Base-by-base conservation (phyloP, 2,329 filamentous ascomycete species). In the Scortechinia acanthostroma region DNA sequence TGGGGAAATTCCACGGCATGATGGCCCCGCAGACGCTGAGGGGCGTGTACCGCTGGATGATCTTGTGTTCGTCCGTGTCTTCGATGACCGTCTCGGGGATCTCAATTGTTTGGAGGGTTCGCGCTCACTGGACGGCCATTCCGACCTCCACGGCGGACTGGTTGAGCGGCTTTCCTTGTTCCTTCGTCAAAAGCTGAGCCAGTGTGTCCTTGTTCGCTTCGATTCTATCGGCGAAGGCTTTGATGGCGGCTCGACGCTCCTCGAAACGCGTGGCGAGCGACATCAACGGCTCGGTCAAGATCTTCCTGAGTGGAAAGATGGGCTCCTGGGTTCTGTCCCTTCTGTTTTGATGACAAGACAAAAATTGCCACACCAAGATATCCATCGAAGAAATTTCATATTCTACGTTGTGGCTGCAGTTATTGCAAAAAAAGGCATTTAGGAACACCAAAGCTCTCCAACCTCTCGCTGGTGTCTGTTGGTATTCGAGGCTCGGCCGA, bases 1-100 rank as follows among this genome's bases (percentile, higher is more conserved):
- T 56, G 3, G 77, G 77, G 48, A 73, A 75, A 52, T 79, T 79
- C 73, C 74, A 78, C 0, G 74, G 73, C 1, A 74, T 60, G 22
- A 78, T 76, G 14, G 63, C 74, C 2, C 59, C 69, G 3, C 55
- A 57, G 2, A 72, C 63, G 1, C 70, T 70, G 17, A 73, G 53
- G 1, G 69, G 69, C 1, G 54, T 55, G 49, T 64, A 65, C 44
- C 60, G 56, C 1, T 57, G 57, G 21, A 61, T 57, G 22, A 68
- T 44, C 33, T 50, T 54, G 21, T 53, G 54, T 21, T 57, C 59
- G 1, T 63, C 58, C 3, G 53, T 64, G 10, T 71, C 65, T 33
- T 68, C 58, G 4, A 71, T 47, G 6, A 68, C 51, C 2, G 65
- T 64, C 22, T 65, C 62, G 1, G 61, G 53, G 5, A 71, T 50